Base-by-base conservation (phyloP, 2,329 filamentous ascomycete genomes). In the Alternaria conjuncta region DNA sequence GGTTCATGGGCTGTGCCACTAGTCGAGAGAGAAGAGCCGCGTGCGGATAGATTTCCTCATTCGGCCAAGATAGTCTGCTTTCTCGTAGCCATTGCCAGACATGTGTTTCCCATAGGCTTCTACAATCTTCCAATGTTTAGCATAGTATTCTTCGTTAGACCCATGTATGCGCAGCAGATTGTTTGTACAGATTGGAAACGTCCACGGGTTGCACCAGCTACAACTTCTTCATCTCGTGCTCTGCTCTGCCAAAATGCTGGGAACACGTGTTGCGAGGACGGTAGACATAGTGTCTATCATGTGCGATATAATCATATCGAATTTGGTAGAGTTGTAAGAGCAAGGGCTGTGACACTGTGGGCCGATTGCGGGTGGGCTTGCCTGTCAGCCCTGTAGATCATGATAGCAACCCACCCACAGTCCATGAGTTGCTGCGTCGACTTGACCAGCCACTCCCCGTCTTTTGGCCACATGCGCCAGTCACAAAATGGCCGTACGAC, bases 21-120 rank as follows among this genome's bases (percentile, higher is more conserved):
- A 71, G 57, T 25, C 57, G 53, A 43, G 54, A 30, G 32, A n/a
- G 53, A 36, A 20, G 53, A 46, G 45, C 36, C 56, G 63, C 44
- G 44, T 57, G 65, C 72, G 72, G 72, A 69, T 71, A 69, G 54
- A 25, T 60, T 57, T 43, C 72, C 57, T 47, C 13, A 61, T 68
- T 11, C 13, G 68, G 69, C 49, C 64, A 59, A 59, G 58, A 25
- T 8, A 5, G 47, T 11, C 9, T 50, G 36, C 30, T 36, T 13
- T 3, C 6, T 15, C 20, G 4, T 32, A 12, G 49, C 20, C 30
- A 44, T 50, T 21, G 28, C 59, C 53, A 53, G n/a, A 28, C 45
- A 49, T 28, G 46, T 36, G 20, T 53, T 51, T 51, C 25, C 47
- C 28, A 18, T 13, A 43, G 13, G 26, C 32, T 18, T 54, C 7